Conservation (phyloP, 176 grass and related monocot genomes). For the Stipa capillata region DNA sequence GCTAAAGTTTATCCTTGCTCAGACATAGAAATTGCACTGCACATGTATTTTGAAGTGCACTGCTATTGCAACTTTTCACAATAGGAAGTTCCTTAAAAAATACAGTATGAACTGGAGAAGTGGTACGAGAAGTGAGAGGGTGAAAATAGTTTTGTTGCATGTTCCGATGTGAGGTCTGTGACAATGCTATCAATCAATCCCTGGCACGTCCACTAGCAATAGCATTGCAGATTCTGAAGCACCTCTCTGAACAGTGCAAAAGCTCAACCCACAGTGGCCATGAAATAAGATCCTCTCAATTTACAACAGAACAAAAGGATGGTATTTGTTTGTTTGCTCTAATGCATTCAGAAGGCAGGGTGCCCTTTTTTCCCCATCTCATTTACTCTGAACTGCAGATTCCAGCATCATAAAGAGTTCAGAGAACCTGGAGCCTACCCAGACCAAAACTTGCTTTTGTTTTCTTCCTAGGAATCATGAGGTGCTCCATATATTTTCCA, state of each 20-base stretch:
- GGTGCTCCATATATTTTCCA: constrained; percentile 17
- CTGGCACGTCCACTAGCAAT: not conserved
- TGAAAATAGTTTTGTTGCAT: not conserved
- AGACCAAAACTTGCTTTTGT: constrained; percentile 25
- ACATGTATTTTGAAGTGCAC: not conserved
- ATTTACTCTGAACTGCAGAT: not conserved
- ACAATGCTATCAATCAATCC: not conserved
- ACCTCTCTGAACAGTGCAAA: not conserved
- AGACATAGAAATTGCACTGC: not conserved
- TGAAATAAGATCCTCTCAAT: not conserved
- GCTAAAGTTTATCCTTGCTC: too few relatives aligned
- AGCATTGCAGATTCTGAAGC: not conserved
- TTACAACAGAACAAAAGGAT: not conserved
- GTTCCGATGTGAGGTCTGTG: not conserved
- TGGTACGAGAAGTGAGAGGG: too few relatives aligned
- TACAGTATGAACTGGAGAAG: not conserved
- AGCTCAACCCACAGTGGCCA: not conserved
- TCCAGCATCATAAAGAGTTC: constrained; percentile 10
- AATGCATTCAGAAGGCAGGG: constrained; percentile 12
- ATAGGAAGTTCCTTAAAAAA: not conserved
- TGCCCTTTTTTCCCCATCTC: not conserved
- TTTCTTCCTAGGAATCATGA: constrained; percentile 30
- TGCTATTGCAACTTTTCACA: not conserved
- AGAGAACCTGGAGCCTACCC: constrained; percentile 30
- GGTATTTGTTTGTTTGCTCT: constrained; percentile 13